Conservation (phyloP, 2,329 filamentous ascomycete species). For the Calonectria pseudoreteaudii region DNA sequence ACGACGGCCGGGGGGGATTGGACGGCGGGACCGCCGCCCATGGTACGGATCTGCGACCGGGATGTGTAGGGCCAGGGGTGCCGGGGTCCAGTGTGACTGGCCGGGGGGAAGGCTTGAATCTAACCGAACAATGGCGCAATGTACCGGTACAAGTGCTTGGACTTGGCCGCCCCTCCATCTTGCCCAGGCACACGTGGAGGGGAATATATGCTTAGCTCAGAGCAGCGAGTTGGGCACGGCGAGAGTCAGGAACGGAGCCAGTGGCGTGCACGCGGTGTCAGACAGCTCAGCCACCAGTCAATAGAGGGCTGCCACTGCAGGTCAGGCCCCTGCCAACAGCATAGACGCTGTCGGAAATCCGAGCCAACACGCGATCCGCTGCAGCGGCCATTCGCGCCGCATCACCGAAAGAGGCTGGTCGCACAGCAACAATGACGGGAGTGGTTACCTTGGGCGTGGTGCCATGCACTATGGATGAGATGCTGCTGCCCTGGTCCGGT, state of each 20-base stretch:
- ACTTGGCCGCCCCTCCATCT: conserved; percentile 11
- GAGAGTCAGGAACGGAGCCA: conserved; percentile 22
- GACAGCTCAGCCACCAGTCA: conserved; percentile 19
- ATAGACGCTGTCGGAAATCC: neutral
- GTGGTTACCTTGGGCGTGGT: conserved; percentile 12
- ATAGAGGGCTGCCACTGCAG: neutral
- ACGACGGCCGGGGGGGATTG: conserved; percentile 16
- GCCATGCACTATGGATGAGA: conserved; percentile 13
- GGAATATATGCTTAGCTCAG: conserved; percentile 10
- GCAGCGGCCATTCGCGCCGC: conserved; percentile 14
- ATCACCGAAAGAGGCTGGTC: conserved; percentile 17
- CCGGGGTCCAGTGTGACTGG: conserved; percentile 15
- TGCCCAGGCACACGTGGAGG: conserved; percentile 22
- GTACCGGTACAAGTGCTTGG: conserved; percentile 26
- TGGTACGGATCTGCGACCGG: conserved; percentile 17
- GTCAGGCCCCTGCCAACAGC: neutral
- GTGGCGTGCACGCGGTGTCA: conserved; percentile 11
- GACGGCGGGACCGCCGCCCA: conserved; percentile 16
- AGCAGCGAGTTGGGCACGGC: conserved; percentile 6
- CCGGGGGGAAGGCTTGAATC: conserved; percentile 13
- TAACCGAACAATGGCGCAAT: conserved; percentile 18
- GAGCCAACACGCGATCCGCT: conserved; percentile 17
- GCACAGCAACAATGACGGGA: conserved; percentile 13
- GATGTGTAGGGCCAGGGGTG: conserved; percentile 12
- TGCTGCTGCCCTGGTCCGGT: neutral